These are phyloP conservation scores for Stromatinia cepivora DNA, from an alignment of 2,329 filamentous ascomycete species.

Conservation along the genomic window DNA sequence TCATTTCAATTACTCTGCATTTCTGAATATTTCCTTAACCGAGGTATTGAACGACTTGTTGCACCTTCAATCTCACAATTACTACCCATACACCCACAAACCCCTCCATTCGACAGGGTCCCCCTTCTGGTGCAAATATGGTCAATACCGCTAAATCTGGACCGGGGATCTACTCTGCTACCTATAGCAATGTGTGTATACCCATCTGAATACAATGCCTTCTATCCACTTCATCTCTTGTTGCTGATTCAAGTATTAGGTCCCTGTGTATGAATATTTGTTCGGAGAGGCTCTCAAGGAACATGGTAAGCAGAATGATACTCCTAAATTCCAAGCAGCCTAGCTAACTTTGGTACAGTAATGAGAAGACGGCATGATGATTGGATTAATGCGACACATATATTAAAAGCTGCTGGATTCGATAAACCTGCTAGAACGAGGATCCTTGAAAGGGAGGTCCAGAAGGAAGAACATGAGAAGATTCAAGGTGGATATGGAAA, in stretches of 20 bases:
- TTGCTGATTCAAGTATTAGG: constrained; percentile 51
- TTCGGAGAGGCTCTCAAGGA: constrained; percentile 74
- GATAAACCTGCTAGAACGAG: constrained; percentile 95
- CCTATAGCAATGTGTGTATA: constrained; percentile 64
- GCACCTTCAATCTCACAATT: background rate
- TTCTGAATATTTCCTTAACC: background rate
- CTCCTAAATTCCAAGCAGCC: background rate
- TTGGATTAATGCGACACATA: constrained; percentile 99
- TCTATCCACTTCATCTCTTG: background rate
- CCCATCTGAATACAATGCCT: background rate
- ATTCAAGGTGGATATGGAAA: constrained; percentile 98
- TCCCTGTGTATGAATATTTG: constrained; percentile 92
- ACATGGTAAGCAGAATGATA: constrained; percentile 54
- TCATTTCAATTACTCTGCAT: background rate
- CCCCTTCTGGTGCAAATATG: constrained; percentile 34
- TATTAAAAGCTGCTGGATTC: constrained; percentile 93
- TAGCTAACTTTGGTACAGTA: constrained; percentile 44
- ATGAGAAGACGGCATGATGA: constrained; percentile 93
- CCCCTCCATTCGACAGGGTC: constrained; percentile 3
- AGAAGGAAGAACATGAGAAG: constrained; percentile 95
- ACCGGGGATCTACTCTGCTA: constrained; percentile 61
- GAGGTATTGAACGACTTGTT: background rate
- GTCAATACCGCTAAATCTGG: constrained; percentile 39
- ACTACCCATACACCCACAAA: background rate
- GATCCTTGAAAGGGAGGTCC: constrained; percentile 93